Evolutionary conservation across 2,329 filamentous ascomycete species (phyloP).

Genomic region (Celoporthe dispersa): DNA sequence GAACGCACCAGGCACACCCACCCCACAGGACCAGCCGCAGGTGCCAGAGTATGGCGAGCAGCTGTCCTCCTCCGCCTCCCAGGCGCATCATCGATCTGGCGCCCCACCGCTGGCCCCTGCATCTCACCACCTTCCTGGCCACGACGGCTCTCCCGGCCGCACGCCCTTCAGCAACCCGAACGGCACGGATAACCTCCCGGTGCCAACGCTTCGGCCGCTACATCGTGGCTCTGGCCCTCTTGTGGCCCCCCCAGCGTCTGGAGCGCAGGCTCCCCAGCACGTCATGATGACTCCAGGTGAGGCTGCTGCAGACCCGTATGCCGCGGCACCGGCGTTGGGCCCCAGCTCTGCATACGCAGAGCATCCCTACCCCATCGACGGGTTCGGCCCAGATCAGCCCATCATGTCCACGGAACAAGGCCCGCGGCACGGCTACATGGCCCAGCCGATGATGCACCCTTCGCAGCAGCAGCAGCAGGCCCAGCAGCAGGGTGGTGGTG

Average conservation of each 20-base stretch:
- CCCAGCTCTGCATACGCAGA: constrained; percentile 21
- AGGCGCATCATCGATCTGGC: constrained; percentile 18
- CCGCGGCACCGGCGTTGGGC: constrained; percentile 10
- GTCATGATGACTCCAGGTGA: constrained; percentile 21
- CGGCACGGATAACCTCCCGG: constrained; percentile 19
- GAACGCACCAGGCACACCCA: constrained; percentile 26
- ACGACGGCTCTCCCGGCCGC: constrained; percentile 26
- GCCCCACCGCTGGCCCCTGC: constrained; percentile 10
- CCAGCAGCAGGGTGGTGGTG: neutral
- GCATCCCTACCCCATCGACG: constrained; percentile 24
- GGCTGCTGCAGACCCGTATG: constrained; percentile 11
- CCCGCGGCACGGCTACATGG: constrained; percentile 24
- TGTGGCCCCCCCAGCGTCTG: constrained; percentile 16
- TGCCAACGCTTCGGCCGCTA: constrained; percentile 24
- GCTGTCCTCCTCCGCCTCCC: neutral
- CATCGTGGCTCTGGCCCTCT: constrained; percentile 26
- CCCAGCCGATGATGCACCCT: constrained; percentile 23
- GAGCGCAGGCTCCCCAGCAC: constrained; percentile 15
- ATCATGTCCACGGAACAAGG: constrained; percentile 29
- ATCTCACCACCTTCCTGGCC: constrained; percentile 2
- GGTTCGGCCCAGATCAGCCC: constrained; percentile 28
- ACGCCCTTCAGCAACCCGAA: constrained; percentile 29
- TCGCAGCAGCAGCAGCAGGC: constrained; percentile 23
- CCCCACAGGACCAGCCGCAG: constrained; percentile 9
- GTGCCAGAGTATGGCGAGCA: constrained; percentile 21